Evolutionary conservation across 768 basidiomycete species (phyloP), one percentile per base, ranked within the genome.

Genomic region (Terana coerulea): DNA sequence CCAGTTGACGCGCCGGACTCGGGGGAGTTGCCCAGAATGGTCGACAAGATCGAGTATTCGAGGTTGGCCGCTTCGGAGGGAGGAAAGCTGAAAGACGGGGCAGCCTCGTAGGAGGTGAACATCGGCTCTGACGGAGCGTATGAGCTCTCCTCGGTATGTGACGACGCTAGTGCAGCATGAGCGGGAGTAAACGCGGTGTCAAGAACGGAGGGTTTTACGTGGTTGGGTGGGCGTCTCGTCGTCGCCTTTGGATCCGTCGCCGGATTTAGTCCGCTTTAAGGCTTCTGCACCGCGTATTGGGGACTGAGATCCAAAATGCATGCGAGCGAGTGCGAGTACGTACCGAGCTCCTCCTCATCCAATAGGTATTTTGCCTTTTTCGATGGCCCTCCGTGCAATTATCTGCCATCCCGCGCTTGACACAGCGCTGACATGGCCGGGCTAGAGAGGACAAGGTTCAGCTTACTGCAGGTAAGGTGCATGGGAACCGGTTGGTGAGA

Each of bases 331-430:
- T 25, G 24, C 17, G 30, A 35, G 55, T 55, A 69, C 76, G 52
- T 65, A 91, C 93, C 88, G 50, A 95, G 84, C 66, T 98, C 95
- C 40, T 91, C 89, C 35, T 95, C 91, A 67, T 95, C 92, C 51
- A 95, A 74, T 14, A 99, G 80, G 68, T 98, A 99, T 64, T 98
- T 98, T 9, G 97, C 95, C 71, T 98, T 98, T 99, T 99, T 61
- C 97, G 83, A 57, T 89, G 88, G 1, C 97, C 97, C 64, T 99
- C 97, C 15, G 88, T 85, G 63, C 97, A 99, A 48, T 82, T 85
- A 47, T 81, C 80, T 1, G 84, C 88, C 60, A 95, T 87, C 22
- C 93, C 93, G 51, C 95, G 92, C 72, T 95, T 98, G 46, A 93
- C 77, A 64, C 97, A 99, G 35, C 97, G 83, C 58, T 91, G 90